Evolutionary conservation across 2,329 filamentous ascomycete genomes (phyloP).

Genomic region (Aspergillaceae sp.): DNA sequence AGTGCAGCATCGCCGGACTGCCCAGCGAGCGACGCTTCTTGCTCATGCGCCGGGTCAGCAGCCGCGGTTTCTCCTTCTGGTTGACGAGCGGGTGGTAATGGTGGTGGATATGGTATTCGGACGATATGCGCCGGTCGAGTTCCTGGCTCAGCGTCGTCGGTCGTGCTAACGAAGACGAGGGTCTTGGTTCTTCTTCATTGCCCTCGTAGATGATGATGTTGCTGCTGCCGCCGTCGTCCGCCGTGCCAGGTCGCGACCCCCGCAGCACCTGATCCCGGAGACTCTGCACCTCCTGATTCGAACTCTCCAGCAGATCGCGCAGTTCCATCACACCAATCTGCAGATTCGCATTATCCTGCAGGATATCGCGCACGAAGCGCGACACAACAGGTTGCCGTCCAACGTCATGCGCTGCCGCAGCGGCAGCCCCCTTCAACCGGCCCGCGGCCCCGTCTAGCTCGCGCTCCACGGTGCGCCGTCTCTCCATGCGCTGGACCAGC

Average conservation of each 20-base stretch:
- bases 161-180: slow-evolving; percentile 17
- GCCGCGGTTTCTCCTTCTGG: slow-evolving; percentile 47
- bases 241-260: background rate
- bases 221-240: no score
- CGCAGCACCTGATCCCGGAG: slow-evolving; percentile 71
- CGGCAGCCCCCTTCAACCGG: slow-evolving; percentile 71
- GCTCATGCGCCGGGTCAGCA: slow-evolving; percentile 43
- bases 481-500: slow-evolving; percentile 72
- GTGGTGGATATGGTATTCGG: slow-evolving; percentile 86
- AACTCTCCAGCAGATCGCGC: slow-evolving; percentile 78
- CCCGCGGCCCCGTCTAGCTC: slow-evolving; percentile 73
- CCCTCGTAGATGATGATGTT: slow-evolving; percentile 55
- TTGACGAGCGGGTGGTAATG: slow-evolving; percentile 69
- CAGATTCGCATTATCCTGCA: slow-evolving; percentile 89
- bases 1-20: slow-evolving; percentile 42
- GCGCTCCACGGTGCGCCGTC: slow-evolving; percentile 70
- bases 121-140: slow-evolving; percentile 52
- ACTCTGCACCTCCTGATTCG: slow-evolving; percentile 86
- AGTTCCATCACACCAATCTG: slow-evolving; percentile 88
- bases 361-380: slow-evolving; percentile 88
- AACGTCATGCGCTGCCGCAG: slow-evolving; percentile 58
- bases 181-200: slow-evolving; percentile 15
- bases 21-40: slow-evolving; percentile 66
- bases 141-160: slow-evolving; percentile 54
- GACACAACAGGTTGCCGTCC: slow-evolving; percentile 67